phyloP scores from a whole-genome alignment of 257 asterid genomes.

The Nemophila menziesii region DNA sequence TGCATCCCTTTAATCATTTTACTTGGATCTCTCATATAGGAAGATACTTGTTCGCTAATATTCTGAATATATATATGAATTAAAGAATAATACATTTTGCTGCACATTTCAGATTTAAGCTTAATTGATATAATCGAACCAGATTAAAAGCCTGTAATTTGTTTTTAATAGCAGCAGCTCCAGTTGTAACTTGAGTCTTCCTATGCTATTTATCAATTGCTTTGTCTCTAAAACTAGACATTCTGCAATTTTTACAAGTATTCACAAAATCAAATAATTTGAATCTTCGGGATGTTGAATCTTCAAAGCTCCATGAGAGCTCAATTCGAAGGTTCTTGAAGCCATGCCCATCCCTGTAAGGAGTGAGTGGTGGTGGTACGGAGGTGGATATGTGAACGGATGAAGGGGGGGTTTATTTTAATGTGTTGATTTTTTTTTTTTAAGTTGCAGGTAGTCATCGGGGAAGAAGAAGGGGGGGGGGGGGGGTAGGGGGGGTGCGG shows the following conservation, averaged over 20 bases:
- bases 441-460: no score
- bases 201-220: constrained; percentile 96
- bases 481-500: no score
- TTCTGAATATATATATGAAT: constrained; percentile 45
- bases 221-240: constrained; percentile 68
- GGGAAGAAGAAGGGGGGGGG: no score
- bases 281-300: no score
- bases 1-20: constrained; percentile 94
- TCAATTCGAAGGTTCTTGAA: no score
- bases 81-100: constrained; percentile 15
- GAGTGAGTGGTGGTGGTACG: no score
- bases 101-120: constrained; percentile 5
- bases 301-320: no score
- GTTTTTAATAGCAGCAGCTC: constrained; percentile 89
- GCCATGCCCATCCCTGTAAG: no score
- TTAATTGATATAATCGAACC: constrained; percentile 33
- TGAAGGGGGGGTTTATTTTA: no score
- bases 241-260: constrained; percentile 34
- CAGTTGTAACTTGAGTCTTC: constrained; percentile 86
- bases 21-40: constrained; percentile 94
- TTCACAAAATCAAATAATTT: constrained; percentile 2
- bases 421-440: no score
- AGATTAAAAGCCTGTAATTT: constrained; percentile 92
- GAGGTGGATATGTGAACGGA: no score
- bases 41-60: constrained; percentile 81